Evolutionary conservation across 768 basidiomycete species (phyloP), one percentile per base, ranked within the genome.

Genomic region (Pluteus cervinus): DNA sequence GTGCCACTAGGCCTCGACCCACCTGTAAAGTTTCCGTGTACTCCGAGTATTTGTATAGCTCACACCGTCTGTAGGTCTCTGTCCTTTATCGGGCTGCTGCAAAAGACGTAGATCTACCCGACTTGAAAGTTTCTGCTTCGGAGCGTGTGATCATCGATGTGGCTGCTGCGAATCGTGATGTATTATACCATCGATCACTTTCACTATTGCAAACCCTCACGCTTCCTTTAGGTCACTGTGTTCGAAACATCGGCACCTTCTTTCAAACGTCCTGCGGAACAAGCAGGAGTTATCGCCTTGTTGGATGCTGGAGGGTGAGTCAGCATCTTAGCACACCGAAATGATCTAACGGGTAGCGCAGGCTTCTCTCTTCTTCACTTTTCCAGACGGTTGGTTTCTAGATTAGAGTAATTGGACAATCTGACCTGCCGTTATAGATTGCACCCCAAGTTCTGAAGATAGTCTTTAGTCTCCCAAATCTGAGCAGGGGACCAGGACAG

Each of bases 401-500:
- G 29, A 29, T 39, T 17, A 15, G 9, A 34, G n/a, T n/a, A n/a
- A n/a, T n/a, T n/a, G n/a, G n/a, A n/a, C n/a, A n/a, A n/a, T n/a
- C n/a, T n/a, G n/a, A n/a, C n/a, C n/a, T n/a, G n/a, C n/a, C n/a
- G 22, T 11, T 33, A 7, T 38, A 75, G 72, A 63, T 69, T 20
- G 66, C 65, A 3, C 64, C 73, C 18, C 52, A 53, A 20, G 58
- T 73, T 16, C 46, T 80, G 15, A 56, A 62, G 2, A 58, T 54
- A 5, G 63, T 81, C 28, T 66, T 78, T 40, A 56, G 55, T 22
- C 54, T 74, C 40, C 63, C 66, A 36, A 50, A 63, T 15, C 32
- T 79, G 22, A 49, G 54, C 33, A 55, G 64, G 16, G 67, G 51
- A 4, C 54, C 62, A 20, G 65, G 63, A 1, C 44, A 46, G 11